phyloP scores from a whole-genome alignment of 495 filamentous ascomycete genomes.

The Chaetomium fimeti region DNA sequence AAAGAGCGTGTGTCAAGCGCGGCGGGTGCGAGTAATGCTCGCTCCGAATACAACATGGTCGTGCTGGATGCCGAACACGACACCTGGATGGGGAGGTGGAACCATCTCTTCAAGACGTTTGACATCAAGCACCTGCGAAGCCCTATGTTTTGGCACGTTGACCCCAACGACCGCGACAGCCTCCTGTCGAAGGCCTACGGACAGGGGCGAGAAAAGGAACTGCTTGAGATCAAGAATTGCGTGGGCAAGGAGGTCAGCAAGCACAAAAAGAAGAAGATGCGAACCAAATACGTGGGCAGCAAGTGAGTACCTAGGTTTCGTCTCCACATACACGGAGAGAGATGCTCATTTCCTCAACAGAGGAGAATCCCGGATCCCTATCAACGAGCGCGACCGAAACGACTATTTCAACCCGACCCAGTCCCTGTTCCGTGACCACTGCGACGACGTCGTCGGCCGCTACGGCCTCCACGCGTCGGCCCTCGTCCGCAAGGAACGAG shows the following conservation, averaged over 20 bases:
- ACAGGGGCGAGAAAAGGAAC: neutral
- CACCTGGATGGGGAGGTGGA: slow-evolving; percentile 1
- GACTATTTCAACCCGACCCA: slow-evolving; percentile 6
- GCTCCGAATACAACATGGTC: neutral
- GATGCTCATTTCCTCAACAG: neutral
- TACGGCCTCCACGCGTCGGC: neutral
- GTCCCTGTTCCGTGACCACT: neutral
- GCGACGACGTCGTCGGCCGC: neutral
- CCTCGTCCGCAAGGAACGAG: neutral
- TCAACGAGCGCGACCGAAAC: slow-evolving; percentile 6
- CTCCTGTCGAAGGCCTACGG: neutral
- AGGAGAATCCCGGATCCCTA: neutral
- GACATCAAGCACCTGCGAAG: slow-evolving; percentile 1
- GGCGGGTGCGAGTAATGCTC: neutral
- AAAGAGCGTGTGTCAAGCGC: neutral
- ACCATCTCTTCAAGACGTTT: neutral
- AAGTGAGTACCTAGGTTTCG: too few relatives aligned
- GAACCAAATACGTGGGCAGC: neutral
- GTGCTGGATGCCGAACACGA: slow-evolving; percentile 1
- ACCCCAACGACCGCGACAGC: slow-evolving; percentile 1
- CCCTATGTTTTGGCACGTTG: slow-evolving; percentile 1
- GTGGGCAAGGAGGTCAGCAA: slow-evolving; percentile 8
- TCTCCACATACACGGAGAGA: neutral
- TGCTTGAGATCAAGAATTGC: neutral
- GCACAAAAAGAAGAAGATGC: neutral